Evolutionary conservation across 2,329 filamentous ascomycete genomes (phyloP).

Genomic region (Penicillium psychrosexuale): DNA sequence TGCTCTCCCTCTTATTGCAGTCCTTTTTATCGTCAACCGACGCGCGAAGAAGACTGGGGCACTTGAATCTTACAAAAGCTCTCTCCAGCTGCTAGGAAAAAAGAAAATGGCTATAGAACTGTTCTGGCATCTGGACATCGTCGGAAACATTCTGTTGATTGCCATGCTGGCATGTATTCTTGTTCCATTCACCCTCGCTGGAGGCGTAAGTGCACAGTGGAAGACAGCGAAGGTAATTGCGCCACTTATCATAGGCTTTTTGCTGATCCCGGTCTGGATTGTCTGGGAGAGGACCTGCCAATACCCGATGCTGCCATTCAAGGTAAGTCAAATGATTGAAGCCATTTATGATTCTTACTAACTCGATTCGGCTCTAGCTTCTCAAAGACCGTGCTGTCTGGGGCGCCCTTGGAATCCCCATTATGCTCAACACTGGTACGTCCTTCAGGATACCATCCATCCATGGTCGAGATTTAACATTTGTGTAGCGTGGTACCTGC

Average conservation of each 20-base stretch:
- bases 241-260: slow-evolving; percentile 52
- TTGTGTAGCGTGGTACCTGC: slow-evolving; percentile 56
- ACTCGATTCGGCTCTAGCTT: slow-evolving; percentile 31
- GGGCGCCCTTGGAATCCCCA: slow-evolving; percentile 58
- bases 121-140: slow-evolving; percentile 56
- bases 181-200: slow-evolving; percentile 57
- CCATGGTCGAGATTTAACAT: background rate
- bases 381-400: slow-evolving; percentile 64
- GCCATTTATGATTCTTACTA: background rate
- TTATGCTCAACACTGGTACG: slow-evolving; percentile 29
- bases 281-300: slow-evolving; percentile 54
- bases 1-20: slow-evolving; percentile 54
- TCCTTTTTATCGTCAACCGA: slow-evolving; percentile 50
- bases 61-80: slow-evolving; percentile 46
- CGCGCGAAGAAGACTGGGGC: slow-evolving; percentile 54
- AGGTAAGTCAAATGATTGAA: slow-evolving; percentile 22
- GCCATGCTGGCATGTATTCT: slow-evolving; percentile 53
- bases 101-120: slow-evolving; percentile 43
- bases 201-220: slow-evolving; percentile 51
- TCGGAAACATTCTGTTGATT: slow-evolving; percentile 54
- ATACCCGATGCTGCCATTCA: slow-evolving; percentile 59
- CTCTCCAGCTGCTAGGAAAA: slow-evolving; percentile 44
- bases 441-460: background rate
- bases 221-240: slow-evolving; percentile 50
- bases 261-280: slow-evolving; percentile 50